Conservation (phyloP, 192 early-diverging fungal species). For the Tieghemiomyces parasiticus region DNA sequence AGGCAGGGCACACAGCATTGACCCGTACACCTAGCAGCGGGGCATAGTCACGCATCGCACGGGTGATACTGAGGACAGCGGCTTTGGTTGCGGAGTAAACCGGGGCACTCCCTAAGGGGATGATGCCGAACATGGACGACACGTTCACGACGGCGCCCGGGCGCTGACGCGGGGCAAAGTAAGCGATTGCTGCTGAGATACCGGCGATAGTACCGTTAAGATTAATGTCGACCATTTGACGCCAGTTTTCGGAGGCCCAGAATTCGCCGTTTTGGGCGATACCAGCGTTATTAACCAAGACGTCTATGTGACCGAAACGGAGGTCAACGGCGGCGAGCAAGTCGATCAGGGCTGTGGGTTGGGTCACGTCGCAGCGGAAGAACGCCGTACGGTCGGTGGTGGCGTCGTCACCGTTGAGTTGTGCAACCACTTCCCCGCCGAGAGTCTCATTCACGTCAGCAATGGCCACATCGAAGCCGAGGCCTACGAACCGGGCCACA, state of each 20-base stretch:
- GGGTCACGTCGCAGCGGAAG: background rate
- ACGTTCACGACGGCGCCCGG: conserved; percentile 17
- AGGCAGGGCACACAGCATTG: conserved; percentile 17
- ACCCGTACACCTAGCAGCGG: conserved; percentile 16
- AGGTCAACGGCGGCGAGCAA: conserved; percentile 12
- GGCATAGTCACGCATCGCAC: conserved; percentile 12
- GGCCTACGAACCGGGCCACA: background rate
- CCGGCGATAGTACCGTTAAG: conserved; percentile 14
- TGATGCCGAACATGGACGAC: conserved; percentile 14
- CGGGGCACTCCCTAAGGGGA: conserved; percentile 11
- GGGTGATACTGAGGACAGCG: conserved; percentile 16
- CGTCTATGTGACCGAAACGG: conserved; percentile 19
- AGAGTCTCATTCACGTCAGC: background rate
- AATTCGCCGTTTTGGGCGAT: conserved; percentile 13
- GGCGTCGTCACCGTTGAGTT: background rate
- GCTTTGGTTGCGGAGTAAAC: conserved; percentile 19
- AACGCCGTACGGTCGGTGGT: background rate
- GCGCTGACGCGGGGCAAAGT: conserved; percentile 1
- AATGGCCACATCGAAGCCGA: background rate
- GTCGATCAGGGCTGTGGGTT: background rate
- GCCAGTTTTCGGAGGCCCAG: conserved; percentile 11
- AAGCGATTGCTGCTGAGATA: conserved; percentile 13
- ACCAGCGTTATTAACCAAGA: conserved; percentile 26
- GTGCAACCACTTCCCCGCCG: background rate
- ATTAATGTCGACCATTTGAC: conserved; percentile 15